Evolutionary conservation across 352 stramenopile species (phyloP), one percentile per base, ranked within the genome.

Genomic region (Globisporangium camurandrum): DNA sequence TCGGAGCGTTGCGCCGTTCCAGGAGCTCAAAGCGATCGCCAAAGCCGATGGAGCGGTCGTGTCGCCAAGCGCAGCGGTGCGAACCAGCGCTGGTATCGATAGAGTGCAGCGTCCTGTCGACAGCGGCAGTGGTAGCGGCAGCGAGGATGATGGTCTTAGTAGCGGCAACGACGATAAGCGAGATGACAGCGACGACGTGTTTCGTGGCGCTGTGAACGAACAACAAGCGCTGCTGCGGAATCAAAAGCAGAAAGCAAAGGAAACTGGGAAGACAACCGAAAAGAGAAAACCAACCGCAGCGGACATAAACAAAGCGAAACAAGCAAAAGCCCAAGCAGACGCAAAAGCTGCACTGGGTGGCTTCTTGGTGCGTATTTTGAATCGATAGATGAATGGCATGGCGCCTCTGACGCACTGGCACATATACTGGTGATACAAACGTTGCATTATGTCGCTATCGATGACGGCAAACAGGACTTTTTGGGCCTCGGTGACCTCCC

Each of bases 401-500:
- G n/a, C n/a, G n/a, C n/a, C n/a, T 34, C 12, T 31, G 10, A 19
- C 20, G 9, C 22, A 14, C 22, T 8, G 10, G 40, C 22, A 23
- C n/a, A 43, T 36, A 19, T 48, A 4, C 30, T n/a, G n/a, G n/a
- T n/a, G n/a, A n/a, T n/a, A n/a, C n/a, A n/a, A n/a, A n/a, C n/a
- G n/a, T n/a, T n/a, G n/a, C n/a, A n/a, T n/a, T n/a, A n/a, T n/a
- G n/a, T n/a, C n/a, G n/a, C n/a, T n/a, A n/a, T n/a, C n/a, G n/a
- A n/a, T n/a, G n/a, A n/a, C n/a, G n/a, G n/a, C n/a, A n/a, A n/a
- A 1, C 42, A 84, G 71, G 75, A 88, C 41, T 86, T 91, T 22
- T 56, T 91, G 37, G 76, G 80, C 1, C 71, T 93, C 34, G 84
- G 86, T 5, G 67, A 78, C 17, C 62, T 95, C 0, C 72, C 74